Evolutionary conservation across 805 yeast species (phyloP).

Genomic region (Vanderwaltozyma tropicalis): DNA sequence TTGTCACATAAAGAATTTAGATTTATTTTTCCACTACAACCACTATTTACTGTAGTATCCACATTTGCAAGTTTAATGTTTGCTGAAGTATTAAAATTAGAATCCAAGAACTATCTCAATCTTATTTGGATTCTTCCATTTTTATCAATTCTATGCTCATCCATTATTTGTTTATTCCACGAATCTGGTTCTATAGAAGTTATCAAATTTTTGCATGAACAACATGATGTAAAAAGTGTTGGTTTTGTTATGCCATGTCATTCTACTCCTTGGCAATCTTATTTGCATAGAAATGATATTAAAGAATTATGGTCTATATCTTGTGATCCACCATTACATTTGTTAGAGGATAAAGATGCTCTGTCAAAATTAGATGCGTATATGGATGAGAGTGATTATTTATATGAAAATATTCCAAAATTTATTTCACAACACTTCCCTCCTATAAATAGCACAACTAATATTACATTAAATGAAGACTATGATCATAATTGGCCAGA

Average conservation of each 20-base stretch:
- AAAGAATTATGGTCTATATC: conserved; percentile 63
- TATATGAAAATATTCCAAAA: conserved; percentile 55
- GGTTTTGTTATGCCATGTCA: conserved; percentile 95
- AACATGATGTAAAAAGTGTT: conserved; percentile 36
- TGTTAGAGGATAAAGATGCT: conserved; percentile 25
- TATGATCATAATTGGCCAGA: conserved; percentile 54
- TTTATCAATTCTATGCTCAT: conserved; percentile 11
- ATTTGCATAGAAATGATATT: conserved; percentile 50
- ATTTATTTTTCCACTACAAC: conserved; percentile 77
- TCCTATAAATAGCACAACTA: conserved; percentile 16
- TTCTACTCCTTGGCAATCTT: conserved; percentile 91
- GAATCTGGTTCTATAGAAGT: conserved; percentile 81
- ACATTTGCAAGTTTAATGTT: conserved; percentile 29
- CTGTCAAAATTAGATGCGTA: conserved; percentile 35
- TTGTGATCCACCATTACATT: conserved; percentile 76
- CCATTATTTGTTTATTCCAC: conserved; percentile 54
- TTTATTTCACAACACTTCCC: conserved; percentile 53
- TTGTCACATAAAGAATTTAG: conserved; percentile 85
- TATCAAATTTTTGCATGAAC: conserved; percentile 39
- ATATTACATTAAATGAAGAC: conserved; percentile 8
- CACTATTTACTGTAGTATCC: conserved; percentile 48
- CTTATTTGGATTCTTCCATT: conserved; percentile 13
- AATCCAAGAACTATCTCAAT: background rate
- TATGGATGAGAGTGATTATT: conserved; percentile 77
- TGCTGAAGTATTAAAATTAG: conserved; percentile 3